Evolutionary conservation across 2,329 filamentous ascomycete species (phyloP).

Genomic region (Zymoseptoria passerinii): DNA sequence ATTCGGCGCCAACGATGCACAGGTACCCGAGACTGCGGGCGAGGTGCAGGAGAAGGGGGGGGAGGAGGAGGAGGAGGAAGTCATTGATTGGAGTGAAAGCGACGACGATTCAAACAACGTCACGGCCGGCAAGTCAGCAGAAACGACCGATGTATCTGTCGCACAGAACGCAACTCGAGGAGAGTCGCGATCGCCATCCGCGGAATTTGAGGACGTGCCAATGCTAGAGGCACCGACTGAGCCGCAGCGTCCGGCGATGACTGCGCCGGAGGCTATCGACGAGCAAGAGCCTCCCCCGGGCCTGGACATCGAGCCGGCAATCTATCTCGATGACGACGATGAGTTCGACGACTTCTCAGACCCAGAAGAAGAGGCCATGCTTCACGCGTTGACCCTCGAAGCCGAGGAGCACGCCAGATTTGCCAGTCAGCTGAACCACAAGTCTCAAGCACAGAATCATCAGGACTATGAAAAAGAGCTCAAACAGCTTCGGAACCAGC

Average conservation of each 20-base stretch:
- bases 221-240: constrained; percentile 24
- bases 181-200: constrained; percentile 7
- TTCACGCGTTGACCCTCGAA: constrained; percentile 79
- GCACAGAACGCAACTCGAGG: background rate
- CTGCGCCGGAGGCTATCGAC: constrained; percentile 6
- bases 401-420: constrained; percentile 92
- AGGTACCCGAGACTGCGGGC: background rate
- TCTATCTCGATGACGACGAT: constrained; percentile 22
- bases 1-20: background rate
- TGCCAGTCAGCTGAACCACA: constrained; percentile 75
- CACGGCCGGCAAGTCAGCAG: background rate
- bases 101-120: background rate
- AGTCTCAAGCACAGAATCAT: constrained; percentile 59
- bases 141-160: background rate
- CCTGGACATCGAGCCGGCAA: constrained; percentile 8
- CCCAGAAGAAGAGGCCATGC: constrained; percentile 82
- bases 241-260: constrained; percentile 10
- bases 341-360: constrained; percentile 56
- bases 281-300: constrained; percentile 23
- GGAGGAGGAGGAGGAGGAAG: constrained; percentile 26
- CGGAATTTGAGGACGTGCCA: constrained; percentile 38
- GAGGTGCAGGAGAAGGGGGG: constrained; percentile 23
- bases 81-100: constrained; percentile 27
- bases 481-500: constrained; percentile 78
- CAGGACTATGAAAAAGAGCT: constrained; percentile 82